phyloP scores from a whole-genome alignment of 108 stramenopile genomes.

The Skeletonema potamos region DNA sequence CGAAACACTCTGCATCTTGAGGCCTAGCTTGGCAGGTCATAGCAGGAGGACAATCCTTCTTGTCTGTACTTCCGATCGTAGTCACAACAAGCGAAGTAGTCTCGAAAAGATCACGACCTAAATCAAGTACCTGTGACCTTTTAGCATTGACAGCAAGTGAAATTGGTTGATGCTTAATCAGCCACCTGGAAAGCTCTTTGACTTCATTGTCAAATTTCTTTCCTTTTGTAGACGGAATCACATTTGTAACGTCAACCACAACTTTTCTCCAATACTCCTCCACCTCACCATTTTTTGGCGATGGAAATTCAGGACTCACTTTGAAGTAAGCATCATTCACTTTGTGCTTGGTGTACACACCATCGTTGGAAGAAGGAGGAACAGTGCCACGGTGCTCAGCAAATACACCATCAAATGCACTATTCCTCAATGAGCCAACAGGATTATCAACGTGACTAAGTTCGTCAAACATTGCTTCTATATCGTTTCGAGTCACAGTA shows the following conservation, averaged over 20 bases:
- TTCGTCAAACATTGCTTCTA: conserved; percentile 53
- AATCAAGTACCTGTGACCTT: conserved; percentile 47
- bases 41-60: conserved; percentile 55
- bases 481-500: conserved; percentile 37
- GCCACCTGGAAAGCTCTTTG: conserved; percentile 48
- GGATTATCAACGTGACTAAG: conserved; percentile 37
- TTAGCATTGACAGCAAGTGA: conserved; percentile 77
- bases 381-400: conserved; percentile 50
- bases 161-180: conserved; percentile 55
- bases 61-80: conserved; percentile 70
- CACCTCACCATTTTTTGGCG: conserved; percentile 41
- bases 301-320: conserved; percentile 47
- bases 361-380: conserved; percentile 30
- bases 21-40: conserved; percentile 88
- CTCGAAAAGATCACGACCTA: conserved; percentile 67
- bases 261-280: conserved; percentile 85
- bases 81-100: conserved; percentile 77
- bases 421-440: conserved; percentile 44
- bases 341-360: conserved; percentile 55
- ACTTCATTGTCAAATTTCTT: conserved; percentile 11
- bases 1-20: conserved; percentile 88
- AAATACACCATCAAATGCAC: conserved; percentile 75
- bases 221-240: conserved; percentile 20
- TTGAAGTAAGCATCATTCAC: conserved; percentile 63
- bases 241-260: conserved; percentile 74